Evolutionary conservation across 306 rosid species (phyloP).

Genomic region (Medicago lupulina): DNA sequence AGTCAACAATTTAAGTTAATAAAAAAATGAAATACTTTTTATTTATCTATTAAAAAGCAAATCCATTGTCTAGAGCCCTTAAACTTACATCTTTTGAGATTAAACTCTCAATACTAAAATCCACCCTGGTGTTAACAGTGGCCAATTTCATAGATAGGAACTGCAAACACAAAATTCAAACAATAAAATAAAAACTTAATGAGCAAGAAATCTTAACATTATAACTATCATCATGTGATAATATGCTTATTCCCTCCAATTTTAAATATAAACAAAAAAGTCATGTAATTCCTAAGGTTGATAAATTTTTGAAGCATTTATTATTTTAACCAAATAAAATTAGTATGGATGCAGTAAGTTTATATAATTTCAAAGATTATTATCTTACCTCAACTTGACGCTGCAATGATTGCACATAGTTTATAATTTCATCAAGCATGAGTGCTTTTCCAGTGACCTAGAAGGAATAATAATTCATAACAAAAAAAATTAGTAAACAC

Average conservation of each 20-base stretch:
- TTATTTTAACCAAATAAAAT: slow-evolving; percentile 3
- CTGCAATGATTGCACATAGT: slow-evolving; percentile 97
- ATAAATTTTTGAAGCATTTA: not conserved
- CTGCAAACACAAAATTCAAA: slow-evolving; percentile 51
- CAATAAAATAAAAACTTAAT: slow-evolving; percentile 19
- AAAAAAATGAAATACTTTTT: slow-evolving; percentile 10
- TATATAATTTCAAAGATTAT: not conserved
- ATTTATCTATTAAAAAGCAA: slow-evolving; percentile 36
- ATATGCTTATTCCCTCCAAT: slow-evolving; percentile 10
- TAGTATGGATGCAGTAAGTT: not conserved
- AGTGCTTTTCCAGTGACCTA: slow-evolving; percentile 98
- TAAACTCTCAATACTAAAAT: slow-evolving; percentile 67
- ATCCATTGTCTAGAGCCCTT: slow-evolving; percentile 41
- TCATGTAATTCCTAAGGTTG: not conserved
- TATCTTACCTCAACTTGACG: slow-evolving; percentile 89
- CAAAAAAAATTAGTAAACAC: slow-evolving; percentile 31
- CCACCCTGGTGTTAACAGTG: slow-evolving; percentile 89
- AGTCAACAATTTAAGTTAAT: slow-evolving; percentile 41
- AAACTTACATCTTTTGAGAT: slow-evolving; percentile 84
- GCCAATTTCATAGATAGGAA: slow-evolving; percentile 95
- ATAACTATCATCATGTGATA: slow-evolving; percentile 3
- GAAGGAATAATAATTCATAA: slow-evolving; percentile 24
- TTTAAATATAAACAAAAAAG: not conserved
- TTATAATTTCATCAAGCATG: slow-evolving; percentile 96
- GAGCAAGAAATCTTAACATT: slow-evolving; percentile 27